Evolutionary conservation across 768 basidiomycete species (phyloP), one percentile per base, ranked within the genome.

Genomic region (Pleurotus pulmonarius): DNA sequence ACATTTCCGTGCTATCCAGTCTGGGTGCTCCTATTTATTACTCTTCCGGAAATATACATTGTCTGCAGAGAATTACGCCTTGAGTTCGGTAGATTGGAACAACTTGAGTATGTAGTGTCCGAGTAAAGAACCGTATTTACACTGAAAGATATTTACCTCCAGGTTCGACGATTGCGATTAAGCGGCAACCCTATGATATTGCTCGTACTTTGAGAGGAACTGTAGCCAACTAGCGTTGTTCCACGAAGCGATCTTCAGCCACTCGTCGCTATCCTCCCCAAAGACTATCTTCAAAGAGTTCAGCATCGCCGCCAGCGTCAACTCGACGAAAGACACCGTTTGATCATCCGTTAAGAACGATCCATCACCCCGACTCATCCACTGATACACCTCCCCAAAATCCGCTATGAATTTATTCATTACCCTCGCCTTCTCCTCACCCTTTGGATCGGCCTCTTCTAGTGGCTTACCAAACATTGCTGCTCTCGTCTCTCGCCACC

Each of bases 261-360:
- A 54, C n/a, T 54, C 52, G 16, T 13, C 41, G 52, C 52, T 54
- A 12, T 41, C 41, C 29, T 54, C 52, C 25, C 52, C 37, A 18
- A 54, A 41, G 6, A 22, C 41, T 22, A 22, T 44, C 41, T 22
- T 44, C 41, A 44, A 16, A 9, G 20, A n/a, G 20, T 16, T 22
- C 8, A n/a, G 20, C 41, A 44, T 16, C 8, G 11, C 47, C 15
- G 47, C 47, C 47, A 48, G 24, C 12, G 29, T 34, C 15, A 48
- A 24, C 16, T 48, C 47, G 22, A 34, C 47, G 12, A 48, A 48
- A 24, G n/a, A 13, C 16, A 24, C 15, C 11, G 47, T 24, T 34
- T 11, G 29, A 12, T 48, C 47, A 18, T 20, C 47, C 22, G 29
- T 48, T n/a, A 15, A 15, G 29, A 24, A 34, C 24, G n/a, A n/a